Percentiles rank a stretch among this genome's conserved stretches.
Conservation (phyloP, 2,329 filamentous ascomycete genomes). For the Fusarium longipes region DNA sequence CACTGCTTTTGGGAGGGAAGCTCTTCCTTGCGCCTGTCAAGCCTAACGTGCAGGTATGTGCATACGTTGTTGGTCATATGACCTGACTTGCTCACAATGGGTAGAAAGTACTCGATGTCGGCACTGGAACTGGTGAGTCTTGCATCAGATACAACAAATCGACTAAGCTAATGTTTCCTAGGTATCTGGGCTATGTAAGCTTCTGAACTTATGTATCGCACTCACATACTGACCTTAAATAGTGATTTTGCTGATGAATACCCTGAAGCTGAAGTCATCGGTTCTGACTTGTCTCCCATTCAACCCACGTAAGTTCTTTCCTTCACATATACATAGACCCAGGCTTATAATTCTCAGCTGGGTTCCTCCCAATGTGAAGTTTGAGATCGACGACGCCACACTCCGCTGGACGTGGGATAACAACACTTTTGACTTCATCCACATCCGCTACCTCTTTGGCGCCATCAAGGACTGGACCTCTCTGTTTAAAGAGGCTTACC, state of each 20-base stretch:
- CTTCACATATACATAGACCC: accelerated
- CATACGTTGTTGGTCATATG: neutral
- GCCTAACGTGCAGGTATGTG: slow-evolving; percentile 30
- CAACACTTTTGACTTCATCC: slow-evolving; percentile 38
- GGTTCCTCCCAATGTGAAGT: slow-evolving; percentile 39
- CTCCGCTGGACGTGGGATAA: slow-evolving; percentile 36
- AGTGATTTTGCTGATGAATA: slow-evolving; percentile 42
- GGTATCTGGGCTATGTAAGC: slow-evolving; percentile 44
- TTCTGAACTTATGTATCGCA: accelerated
- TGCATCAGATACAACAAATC: neutral
- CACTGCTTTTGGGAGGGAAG: slow-evolving; percentile 25
- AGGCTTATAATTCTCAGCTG: slow-evolving; percentile 3
- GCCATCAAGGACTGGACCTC: slow-evolving; percentile 32
- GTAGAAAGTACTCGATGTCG: slow-evolving; percentile 41
- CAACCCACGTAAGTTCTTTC: slow-evolving; percentile 21
- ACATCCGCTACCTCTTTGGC: slow-evolving; percentile 42
- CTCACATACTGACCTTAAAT: neutral
- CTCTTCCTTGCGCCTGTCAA: slow-evolving; percentile 39
- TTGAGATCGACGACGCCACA: slow-evolving; percentile 39
- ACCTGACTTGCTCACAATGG: neutral
- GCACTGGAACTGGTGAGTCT: slow-evolving; percentile 36
- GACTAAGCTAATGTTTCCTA: neutral
- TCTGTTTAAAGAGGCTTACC: slow-evolving; percentile 32
- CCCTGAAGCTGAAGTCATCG: slow-evolving; percentile 34
- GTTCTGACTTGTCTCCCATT: slow-evolving; percentile 39